A percentile compares a stretch with the other conserved stretches of the same genome.
These are phyloP conservation scores for sunflower (Helianthus annuus) DNA, from an alignment of 129 eudicot species.

Conservation along the genomic window HanXRQr2.0-SUNRISE NC_035437.2:167897702-167898201, in stretches of 20 bases:
- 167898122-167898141: neutral
- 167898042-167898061: conserved; percentile 9
- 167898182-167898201: too few relatives aligned
- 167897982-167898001: conserved; percentile 77
- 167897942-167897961: conserved; percentile 41
- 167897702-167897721: too few relatives aligned
- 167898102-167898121: neutral
- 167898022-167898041: conserved; percentile 61
- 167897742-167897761: neutral
- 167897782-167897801: conserved; percentile 84
- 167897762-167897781: conserved; percentile 85
- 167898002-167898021: conserved; percentile 75
- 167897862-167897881: conserved; percentile 3
- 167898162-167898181: too few relatives aligned
- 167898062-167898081: neutral
- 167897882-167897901: conserved; percentile 19
- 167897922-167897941: conserved; percentile 2
- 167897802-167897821: conserved; percentile 89
- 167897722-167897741: neutral
- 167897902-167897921: neutral
- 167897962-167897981: conserved; percentile 87
- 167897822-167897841: conserved; percentile 92
- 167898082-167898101: neutral
- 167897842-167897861: conserved; percentile 65
- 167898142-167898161: too few relatives aligned